Evolutionary conservation across 495 filamentous ascomycete genomes (phyloP), one percentile per base, ranked within the genome.

Genomic region (Apodospora peruviana): DNA sequence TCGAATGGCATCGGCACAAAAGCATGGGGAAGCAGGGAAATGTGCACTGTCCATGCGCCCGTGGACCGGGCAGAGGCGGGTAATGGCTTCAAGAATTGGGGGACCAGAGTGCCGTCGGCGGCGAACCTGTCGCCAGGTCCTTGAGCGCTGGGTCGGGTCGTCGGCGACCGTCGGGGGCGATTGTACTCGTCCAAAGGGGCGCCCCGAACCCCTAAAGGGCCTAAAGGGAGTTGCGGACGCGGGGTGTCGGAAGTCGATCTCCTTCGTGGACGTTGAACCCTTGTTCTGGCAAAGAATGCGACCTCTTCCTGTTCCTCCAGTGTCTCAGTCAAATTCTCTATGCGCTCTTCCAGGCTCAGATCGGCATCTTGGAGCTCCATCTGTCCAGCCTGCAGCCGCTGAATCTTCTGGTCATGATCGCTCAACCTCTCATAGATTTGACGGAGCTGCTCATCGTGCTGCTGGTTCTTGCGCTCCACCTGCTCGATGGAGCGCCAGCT

Each of bases 1-100:
- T 80, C 77, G 60, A 80, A 80, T 7, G 77, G 77, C 56, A 80
- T 77, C 27, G 76, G 72, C 49, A 75, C 71, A 38, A 57, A 62
- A 14, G 65, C 68, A 47, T 69, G 72, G 10, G 77, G 77, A 1
- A 80, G 67, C 21, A 80, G 70, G 18, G 75, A 78, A 35, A 80
- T 67, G 53, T 80, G 77, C 20, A 79, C 76, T 5, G 77, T 80
- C 77, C 77, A 80, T 9, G 72, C 59, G 34, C 66, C 54, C 40
- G 55, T 62, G 48, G 56, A 49, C 27, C 50, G 51, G 22, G 51
- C 48, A 52, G 52, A 48, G 19, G 45, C 40, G 29, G 57, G 54
- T 4, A 43, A 19, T 2, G 45, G 43, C 24, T 21, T 57, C 50
- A 48, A 43, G 12, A 45, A 25, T 10, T 27, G 48, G 29, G 35